Evolutionary conservation across 306 rosid genomes (phyloP).

Genomic region (Gynostemma pentaphyllum): DNA sequence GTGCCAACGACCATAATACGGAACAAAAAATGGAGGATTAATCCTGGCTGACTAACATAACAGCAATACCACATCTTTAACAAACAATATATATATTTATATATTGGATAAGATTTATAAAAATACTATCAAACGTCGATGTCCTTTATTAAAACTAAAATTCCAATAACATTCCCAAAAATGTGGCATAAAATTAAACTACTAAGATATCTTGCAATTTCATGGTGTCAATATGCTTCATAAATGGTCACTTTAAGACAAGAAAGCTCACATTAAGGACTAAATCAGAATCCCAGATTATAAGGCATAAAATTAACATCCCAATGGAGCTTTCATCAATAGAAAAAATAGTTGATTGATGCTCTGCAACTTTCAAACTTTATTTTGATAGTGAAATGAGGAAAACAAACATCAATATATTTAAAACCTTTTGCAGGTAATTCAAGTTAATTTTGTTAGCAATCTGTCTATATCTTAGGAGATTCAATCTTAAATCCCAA

Average conservation of each 20-base stretch:
- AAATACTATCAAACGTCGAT: no score
- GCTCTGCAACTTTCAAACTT: background rate
- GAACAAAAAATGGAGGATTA: no score
- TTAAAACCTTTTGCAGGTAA: no score
- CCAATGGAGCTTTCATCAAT: no score
- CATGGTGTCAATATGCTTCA: background rate
- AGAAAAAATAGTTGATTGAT: background rate
- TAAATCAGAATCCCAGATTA: background rate
- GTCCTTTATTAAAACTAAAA: background rate
- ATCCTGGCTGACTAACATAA: no score
- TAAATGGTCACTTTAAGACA: background rate
- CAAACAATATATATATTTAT: no score
- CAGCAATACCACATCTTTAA: no score
- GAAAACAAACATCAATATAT: background rate
- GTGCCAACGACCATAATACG: no score
- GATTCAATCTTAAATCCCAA: background rate
- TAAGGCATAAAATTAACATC: background rate
- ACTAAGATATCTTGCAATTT: background rate
- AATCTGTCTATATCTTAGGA: background rate
- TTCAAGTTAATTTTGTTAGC: background rate
- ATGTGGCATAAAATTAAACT: no score
- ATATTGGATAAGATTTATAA: no score
- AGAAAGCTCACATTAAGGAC: background rate
- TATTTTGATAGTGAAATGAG: background rate
- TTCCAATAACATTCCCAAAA: background rate